Percentiles rank a stretch among this genome's conserved stretches.
These are phyloP conservation scores for Acacia concinna DNA, from an alignment of 331 rosid species.

Conservation along the genomic window DNA sequence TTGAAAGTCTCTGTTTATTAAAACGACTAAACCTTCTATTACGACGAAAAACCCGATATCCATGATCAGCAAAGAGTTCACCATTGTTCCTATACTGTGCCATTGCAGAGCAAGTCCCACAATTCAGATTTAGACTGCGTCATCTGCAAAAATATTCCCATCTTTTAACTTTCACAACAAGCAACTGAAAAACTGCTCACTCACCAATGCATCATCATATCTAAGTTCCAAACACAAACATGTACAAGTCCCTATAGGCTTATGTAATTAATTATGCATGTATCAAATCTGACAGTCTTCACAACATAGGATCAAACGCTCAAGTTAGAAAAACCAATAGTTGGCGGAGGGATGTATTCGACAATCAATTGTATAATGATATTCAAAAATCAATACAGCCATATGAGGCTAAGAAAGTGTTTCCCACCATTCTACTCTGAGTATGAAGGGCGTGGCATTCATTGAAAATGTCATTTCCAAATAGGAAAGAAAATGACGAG, in stretches of 20 bases:
- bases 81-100: conserved; percentile 41
- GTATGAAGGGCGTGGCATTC: conserved; percentile 16
- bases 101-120: conserved; percentile 43
- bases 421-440: not conserved
- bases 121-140: conserved; percentile 32
- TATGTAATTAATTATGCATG: not conserved
- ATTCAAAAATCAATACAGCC: not conserved
- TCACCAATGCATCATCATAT: not conserved
- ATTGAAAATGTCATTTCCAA: conserved; percentile 16
- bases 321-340: not conserved
- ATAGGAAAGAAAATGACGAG: conserved; percentile 22
- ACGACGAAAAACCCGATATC: conserved; percentile 53
- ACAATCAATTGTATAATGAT: conserved; percentile 6
- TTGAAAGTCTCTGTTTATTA: conserved; percentile 48
- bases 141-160: conserved; percentile 34
- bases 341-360: not conserved
- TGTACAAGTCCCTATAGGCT: conserved; percentile 13
- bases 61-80: conserved; percentile 51
- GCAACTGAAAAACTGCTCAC: not conserved
- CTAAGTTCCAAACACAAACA: conserved; percentile 4
- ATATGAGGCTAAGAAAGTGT: conserved; percentile 4
- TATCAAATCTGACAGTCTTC: conserved; percentile 20
- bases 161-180: conserved; percentile 3
- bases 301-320: not conserved
- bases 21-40: conserved; percentile 70